Evolutionary conservation across 179 eudicot species (phyloP), one percentile per base, ranked within the genome.

Genomic region (Vitellaria paradoxa): DNA sequence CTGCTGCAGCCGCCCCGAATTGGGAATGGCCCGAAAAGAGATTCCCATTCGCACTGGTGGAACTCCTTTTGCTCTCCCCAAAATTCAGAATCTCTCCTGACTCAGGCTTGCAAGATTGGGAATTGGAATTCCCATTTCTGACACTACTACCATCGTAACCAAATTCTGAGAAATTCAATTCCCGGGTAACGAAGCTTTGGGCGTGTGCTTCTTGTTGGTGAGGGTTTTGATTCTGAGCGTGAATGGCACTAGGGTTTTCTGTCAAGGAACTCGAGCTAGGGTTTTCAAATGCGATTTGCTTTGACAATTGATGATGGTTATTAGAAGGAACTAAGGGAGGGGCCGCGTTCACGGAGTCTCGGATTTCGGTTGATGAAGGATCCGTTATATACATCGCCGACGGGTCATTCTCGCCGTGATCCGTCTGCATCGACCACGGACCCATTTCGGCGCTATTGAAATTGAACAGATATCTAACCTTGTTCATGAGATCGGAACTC

Each of bases 1-100:
- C 77, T 84, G 6, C 61, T 30, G 37, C 37, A 30, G 37, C 37
- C 1, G 37, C 74, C 49, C 80, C 79, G 62, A 88, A 82, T 68
- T 78, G 85, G 0, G 90, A 83, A 59, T 85, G 88, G 3, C 82
- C 73, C 5, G 88, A 84, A 47, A 87, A 86, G 13, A 82, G n/a
- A 45, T 70, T 80, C 12, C 73, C 89, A 72, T 76, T 84, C 2
- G 82, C 87, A 64, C 37, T 76, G 4, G 15, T 8, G 3, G 60
- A 71, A 23, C 47, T 84, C 81, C 83, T 87, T 49, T 80, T 87
- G 3, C 84, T 84, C 72, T 86, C 96, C 3, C 93, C 92, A 26
- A 93, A 93, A 76, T 84, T 90, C 40, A 93, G 62, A 0, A 96
- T 89, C 83, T 91, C 96, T 0, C 96, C 92, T 0, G 92, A 85